Percentiles rank a stretch among this genome's conserved stretches.
Evolutionary conservation across 2,329 filamentous ascomycete genomes (phyloP).

Genomic region (Cordyceps sp.): DNA sequence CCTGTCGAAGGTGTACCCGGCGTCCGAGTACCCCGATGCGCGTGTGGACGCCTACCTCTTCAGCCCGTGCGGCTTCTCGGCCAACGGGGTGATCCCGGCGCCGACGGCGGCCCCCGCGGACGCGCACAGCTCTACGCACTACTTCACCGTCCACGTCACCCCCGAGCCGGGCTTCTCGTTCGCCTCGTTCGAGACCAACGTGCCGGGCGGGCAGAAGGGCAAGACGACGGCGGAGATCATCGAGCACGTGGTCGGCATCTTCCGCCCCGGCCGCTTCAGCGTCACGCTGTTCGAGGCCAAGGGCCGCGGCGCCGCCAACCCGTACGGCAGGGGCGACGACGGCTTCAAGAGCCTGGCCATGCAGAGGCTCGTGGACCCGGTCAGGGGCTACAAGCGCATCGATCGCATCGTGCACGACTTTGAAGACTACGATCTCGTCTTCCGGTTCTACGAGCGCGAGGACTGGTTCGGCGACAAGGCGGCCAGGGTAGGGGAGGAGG

Average conservation of each 20-base stretch:
- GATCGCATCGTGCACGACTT: slow-evolving; percentile 96
- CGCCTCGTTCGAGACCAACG: slow-evolving; percentile 96
- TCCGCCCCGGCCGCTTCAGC: slow-evolving; percentile 94
- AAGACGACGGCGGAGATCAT: slow-evolving; percentile 82
- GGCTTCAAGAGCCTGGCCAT: slow-evolving; percentile 18
- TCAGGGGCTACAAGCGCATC: slow-evolving; percentile 73
- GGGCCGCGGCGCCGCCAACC: slow-evolving; percentile 27
- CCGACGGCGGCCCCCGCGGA: slow-evolving; percentile 26
- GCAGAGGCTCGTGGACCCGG: slow-evolving; percentile 51
- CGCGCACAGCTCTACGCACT: slow-evolving; percentile 47
- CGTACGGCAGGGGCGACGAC: slow-evolving; percentile 23
- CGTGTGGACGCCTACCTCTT: slow-evolving; percentile 94
- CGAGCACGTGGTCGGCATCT: slow-evolving; percentile 86
- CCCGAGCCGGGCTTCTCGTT: slow-evolving; percentile 95
- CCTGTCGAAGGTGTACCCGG: slow-evolving; percentile 76
- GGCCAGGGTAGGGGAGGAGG: slow-evolving; percentile 39
- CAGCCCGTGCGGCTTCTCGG: slow-evolving; percentile 90
- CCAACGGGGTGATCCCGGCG: slow-evolving; percentile 85
- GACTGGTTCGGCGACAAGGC: slow-evolving; percentile 47
- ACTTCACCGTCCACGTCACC: slow-evolving; percentile 97
- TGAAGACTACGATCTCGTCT: slow-evolving; percentile 92
- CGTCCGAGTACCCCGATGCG: slow-evolving; percentile 74
- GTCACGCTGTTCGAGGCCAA: slow-evolving; percentile 95
- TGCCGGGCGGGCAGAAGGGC: slow-evolving; percentile 74
- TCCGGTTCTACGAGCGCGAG: slow-evolving; percentile 87